Conservation (phyloP, 768 basidiomycete genomes). For the Serendipita sp. region DNA sequence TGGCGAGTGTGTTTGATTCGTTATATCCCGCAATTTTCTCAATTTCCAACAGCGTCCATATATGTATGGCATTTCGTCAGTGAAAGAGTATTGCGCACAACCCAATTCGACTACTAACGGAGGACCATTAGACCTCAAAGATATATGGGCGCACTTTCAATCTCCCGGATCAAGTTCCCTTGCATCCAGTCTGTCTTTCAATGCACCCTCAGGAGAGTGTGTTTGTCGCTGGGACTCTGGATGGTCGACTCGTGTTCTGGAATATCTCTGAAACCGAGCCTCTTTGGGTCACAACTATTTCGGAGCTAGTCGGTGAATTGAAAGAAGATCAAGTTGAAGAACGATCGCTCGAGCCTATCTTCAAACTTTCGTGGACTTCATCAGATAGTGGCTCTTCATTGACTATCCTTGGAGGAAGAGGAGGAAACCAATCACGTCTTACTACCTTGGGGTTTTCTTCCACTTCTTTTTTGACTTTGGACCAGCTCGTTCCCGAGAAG, state of each 20-base stretch:
- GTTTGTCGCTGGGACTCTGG: not conserved
- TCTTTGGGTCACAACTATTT: not conserved
- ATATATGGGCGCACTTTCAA: not conserved
- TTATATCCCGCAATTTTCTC: not conserved
- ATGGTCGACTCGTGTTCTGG: not conserved
- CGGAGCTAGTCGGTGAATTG: not conserved
- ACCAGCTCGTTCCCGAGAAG: not conserved
- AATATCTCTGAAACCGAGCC: not conserved
- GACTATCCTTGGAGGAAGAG: not conserved
- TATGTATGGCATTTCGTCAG: not conserved
- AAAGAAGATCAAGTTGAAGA: not conserved
- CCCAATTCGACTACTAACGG: too few relatives aligned
- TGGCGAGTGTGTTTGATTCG: not conserved
- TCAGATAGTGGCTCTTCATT: not conserved
- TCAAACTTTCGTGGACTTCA: not conserved
- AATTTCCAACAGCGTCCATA: not conserved
- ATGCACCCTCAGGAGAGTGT: not conserved
- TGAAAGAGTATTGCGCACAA: too few relatives aligned
- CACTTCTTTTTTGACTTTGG: not conserved
- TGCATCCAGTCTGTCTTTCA: conserved; percentile 2
- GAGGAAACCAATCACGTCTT: not conserved
- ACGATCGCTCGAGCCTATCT: not conserved
- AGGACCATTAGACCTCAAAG: too few relatives aligned
- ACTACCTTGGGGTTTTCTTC: not conserved
- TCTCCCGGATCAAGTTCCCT: not conserved